phyloP scores from a whole-genome alignment of 2,329 filamentous ascomycete species.

The Fusarium pilosicola region DNA sequence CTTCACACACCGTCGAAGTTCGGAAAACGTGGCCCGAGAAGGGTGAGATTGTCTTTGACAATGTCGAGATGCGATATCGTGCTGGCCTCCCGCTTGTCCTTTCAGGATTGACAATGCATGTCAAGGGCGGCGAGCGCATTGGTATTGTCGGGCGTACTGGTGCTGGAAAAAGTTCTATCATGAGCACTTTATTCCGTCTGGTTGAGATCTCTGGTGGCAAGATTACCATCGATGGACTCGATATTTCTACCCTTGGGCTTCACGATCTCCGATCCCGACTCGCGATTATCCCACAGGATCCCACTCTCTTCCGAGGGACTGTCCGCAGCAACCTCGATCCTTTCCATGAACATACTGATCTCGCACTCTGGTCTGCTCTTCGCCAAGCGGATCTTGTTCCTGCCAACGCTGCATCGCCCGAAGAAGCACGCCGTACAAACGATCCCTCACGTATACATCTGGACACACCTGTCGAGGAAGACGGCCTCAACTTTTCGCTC shows the following conservation, averaged over 20 bases:
- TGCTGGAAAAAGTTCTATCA: slow-evolving; percentile 85
- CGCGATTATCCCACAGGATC: slow-evolving; percentile 86
- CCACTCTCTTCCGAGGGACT: slow-evolving; percentile 83
- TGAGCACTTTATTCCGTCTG: slow-evolving; percentile 83
- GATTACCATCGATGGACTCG: slow-evolving; percentile 72
- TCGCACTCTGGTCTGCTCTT: slow-evolving; percentile 81
- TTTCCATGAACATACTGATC: slow-evolving; percentile 80
- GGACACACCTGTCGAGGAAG: slow-evolving; percentile 88
- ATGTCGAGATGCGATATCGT: slow-evolving; percentile 84
- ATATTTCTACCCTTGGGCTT: slow-evolving; percentile 79
- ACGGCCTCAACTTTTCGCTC: slow-evolving; percentile 94
- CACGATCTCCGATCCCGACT: slow-evolving; percentile 79
- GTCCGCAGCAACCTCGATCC: slow-evolving; percentile 84
- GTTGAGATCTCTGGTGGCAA: slow-evolving; percentile 71
- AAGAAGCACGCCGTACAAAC: slow-evolving; percentile 71
- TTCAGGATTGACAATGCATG: slow-evolving; percentile 75
- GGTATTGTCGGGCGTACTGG: slow-evolving; percentile 85
- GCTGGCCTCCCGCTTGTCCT: slow-evolving; percentile 77
- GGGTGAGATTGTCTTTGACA: slow-evolving; percentile 81
- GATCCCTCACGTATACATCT: slow-evolving; percentile 81
- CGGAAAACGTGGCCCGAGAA: slow-evolving; percentile 83
- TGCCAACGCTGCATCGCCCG: slow-evolving; percentile 67
- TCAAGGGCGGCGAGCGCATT: slow-evolving; percentile 79
- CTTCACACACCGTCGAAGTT: slow-evolving; percentile 79
- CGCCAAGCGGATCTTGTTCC: slow-evolving; percentile 79